These are phyloP conservation scores for Plasmodium yoelii DNA, from an alignment of 169 alveolate species.

Conservation along the genomic window DNA sequence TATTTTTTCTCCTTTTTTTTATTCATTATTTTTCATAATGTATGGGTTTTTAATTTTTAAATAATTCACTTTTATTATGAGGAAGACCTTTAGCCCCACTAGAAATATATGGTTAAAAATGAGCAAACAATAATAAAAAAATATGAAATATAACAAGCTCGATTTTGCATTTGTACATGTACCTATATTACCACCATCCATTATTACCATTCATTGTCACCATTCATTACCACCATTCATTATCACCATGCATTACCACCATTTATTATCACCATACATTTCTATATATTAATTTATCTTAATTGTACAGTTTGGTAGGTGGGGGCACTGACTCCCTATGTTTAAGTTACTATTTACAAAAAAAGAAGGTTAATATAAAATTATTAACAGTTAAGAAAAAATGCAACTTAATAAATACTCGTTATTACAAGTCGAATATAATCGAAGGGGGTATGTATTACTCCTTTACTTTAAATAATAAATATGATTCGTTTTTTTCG, in stretches of 20 bases:
- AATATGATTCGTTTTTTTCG: neutral
- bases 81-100: no score
- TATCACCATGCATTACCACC: no score
- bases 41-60: no score
- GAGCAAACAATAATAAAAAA: no score
- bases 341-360: conserved; percentile 18
- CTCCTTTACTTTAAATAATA: conserved; percentile 5
- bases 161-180: neutral
- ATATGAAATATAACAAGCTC: no score
- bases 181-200: no score
- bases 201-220: no score
- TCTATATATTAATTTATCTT: neutral
- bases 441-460: conserved; percentile 25
- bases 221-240: no score
- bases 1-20: no score
- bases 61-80: no score
- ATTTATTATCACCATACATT: neutral
- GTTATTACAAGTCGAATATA: conserved; percentile 1
- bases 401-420: conserved; percentile 9
- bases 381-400: conserved; percentile 13
- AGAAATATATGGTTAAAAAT: no score
- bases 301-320: conserved; percentile 33
- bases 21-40: no score
- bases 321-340: conserved; percentile 41
- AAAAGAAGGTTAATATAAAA: conserved; percentile 4